These are phyloP conservation scores for Vitis cinerea DNA, from an alignment of 164 flowering plant species.

Conservation along the genomic window DNA sequence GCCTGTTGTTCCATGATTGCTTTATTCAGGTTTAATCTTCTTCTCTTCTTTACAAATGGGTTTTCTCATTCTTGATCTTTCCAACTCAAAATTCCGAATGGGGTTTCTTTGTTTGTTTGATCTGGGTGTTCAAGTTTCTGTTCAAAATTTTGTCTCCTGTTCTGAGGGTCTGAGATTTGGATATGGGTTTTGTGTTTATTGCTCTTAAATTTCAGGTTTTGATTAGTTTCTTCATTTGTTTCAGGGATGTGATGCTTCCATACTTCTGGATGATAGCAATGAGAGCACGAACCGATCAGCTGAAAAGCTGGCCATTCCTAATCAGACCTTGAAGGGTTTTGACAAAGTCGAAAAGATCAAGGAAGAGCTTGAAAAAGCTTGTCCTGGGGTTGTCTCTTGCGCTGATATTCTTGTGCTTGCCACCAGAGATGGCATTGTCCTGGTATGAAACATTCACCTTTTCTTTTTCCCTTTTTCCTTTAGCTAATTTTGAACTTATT, in stretches of 20 bases:
- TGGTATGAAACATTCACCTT: slow-evolving; percentile 23
- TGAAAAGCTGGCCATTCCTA: slow-evolving; percentile 39
- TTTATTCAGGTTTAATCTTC: slow-evolving; percentile 15
- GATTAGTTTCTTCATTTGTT: neutral
- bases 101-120: neutral
- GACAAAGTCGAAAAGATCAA: slow-evolving; percentile 35
- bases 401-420: slow-evolving; percentile 45
- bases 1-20: slow-evolving; percentile 33
- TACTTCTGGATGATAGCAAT: slow-evolving; percentile 30
- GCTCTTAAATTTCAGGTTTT: neutral
- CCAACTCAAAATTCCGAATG: too few species aligned
- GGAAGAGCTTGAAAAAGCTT: slow-evolving; percentile 37
- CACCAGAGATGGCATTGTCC: slow-evolving; percentile 39
- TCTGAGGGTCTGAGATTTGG: too few species aligned
- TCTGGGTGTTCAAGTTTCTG: neutral
- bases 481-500: neutral
- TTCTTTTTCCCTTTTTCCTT: neutral
- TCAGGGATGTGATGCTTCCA: slow-evolving; percentile 55
- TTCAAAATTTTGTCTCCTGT: neutral
- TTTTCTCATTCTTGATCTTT: neutral
- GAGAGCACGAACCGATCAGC: slow-evolving; percentile 17
- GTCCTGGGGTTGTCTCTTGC: slow-evolving; percentile 53
- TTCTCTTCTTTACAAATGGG: neutral
- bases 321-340: slow-evolving; percentile 36
- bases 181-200: neutral